Base-by-base conservation (phyloP, 768 basidiomycete species). In the Boletus bicolor region DNA sequence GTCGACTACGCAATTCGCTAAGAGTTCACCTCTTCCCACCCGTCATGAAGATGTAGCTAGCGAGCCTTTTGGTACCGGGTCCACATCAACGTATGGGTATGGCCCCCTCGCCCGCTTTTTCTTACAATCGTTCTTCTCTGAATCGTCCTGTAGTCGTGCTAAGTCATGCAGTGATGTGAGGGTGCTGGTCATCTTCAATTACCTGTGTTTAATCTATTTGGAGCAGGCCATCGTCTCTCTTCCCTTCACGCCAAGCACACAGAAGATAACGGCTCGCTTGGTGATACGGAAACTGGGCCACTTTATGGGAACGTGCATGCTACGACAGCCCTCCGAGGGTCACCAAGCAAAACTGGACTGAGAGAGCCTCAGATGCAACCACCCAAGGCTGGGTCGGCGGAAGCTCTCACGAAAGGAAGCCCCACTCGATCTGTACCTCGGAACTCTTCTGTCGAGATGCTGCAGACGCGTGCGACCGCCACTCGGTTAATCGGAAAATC, bases 321-420 rank as follows among this genome's bases (percentile, higher is more conserved):
- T 17, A n/a, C 39, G 4, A 30, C 7, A 2, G 15, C 2, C 21
- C 21, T 21, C n/a, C 56, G 35, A 30, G 14, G 21, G 36, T 35
- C 14, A 24, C 47, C 4, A 34, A 39, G 21, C 17, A 36, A 9
- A 32, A 32, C 5, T 21, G 11, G 50, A 15, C 10, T 6, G 55
- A 39, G 41, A 44, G 58, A 35, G 9, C 11, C 28, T 37, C 17
- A 1, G 37, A 47, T 1, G 24, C 36, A 11, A 19, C 32, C 14
- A 11, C 51, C 4, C 36, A 34, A 34, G 11, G 24, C 1, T 19
- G 39, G 45, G 12, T 41, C 30, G 26, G 53, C 21, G 34, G 44
- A 28, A 32, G 61, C 15, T 52, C 52, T 26, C 58, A 66, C 17
- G 61, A 58, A 39, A 38, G 41, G 19, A 63, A 46, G 26, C 51